phyloP scores from a whole-genome alignment of 306 rosid genomes.

The Argentina anserina region DNA sequence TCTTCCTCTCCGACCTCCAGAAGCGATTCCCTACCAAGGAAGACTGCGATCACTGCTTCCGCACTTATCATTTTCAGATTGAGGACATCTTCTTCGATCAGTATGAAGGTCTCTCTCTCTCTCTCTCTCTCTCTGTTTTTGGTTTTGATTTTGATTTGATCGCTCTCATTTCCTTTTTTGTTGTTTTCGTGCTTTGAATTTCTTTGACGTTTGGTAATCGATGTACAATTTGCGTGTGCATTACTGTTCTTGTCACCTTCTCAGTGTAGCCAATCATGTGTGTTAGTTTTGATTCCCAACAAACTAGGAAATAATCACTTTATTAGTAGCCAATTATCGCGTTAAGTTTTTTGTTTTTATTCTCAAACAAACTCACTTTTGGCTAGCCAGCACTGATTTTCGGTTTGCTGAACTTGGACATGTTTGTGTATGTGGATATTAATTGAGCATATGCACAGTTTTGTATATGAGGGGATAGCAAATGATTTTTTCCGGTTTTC shows the following conservation, averaged over 20 bases:
- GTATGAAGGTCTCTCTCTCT: slow-evolving; percentile 42
- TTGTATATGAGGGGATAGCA: background rate
- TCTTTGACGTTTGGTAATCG: background rate
- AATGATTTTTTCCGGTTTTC: background rate
- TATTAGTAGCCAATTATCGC: too few relatives aligned
- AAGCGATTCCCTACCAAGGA: slow-evolving; percentile 64
- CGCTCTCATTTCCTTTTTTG: background rate
- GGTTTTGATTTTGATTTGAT: too few relatives aligned
- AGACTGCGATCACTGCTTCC: slow-evolving; percentile 59
- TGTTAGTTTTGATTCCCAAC: background rate
- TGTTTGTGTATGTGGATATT: too few relatives aligned
- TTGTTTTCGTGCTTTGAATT: background rate
- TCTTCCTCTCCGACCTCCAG: slow-evolving; percentile 77
- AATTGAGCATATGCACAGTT: background rate
- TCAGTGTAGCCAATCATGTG: background rate
- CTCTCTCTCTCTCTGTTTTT: background rate
- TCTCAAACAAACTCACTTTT: background rate
- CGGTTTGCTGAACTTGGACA: background rate
- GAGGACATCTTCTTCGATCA: slow-evolving; percentile 78
- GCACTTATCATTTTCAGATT: slow-evolving; percentile 68
- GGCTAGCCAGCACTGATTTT: background rate
- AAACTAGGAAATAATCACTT: too few relatives aligned
- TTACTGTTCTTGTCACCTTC: background rate
- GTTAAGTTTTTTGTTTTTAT: too few relatives aligned
- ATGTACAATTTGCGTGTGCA: too few relatives aligned